Evolutionary conservation across 1,284 basidiomycete genomes (phyloP).

Genomic region (Austroboletus niveus): DNA sequence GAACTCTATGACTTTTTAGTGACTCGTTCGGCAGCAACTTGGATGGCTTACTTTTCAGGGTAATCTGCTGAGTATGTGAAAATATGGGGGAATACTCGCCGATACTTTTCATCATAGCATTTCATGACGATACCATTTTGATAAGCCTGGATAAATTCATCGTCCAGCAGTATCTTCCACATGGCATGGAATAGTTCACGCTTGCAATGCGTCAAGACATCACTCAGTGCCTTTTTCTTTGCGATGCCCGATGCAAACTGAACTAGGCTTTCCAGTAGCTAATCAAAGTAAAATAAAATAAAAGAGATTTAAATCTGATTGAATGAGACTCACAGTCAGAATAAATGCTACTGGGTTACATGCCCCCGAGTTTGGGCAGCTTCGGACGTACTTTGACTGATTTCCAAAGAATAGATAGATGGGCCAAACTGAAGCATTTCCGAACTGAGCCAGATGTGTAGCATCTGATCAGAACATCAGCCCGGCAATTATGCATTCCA

Average conservation of each 20-base stretch:
- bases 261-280: not conserved
- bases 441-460: constrained; percentile 29
- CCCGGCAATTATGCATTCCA: constrained; percentile 21
- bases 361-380: constrained; percentile 10
- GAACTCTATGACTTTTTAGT: constrained; percentile 13
- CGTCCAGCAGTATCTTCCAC: not conserved
- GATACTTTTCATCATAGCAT: constrained; percentile 28
- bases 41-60: constrained; percentile 31
- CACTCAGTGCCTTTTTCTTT: not conserved
- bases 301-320: not conserved
- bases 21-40: too few relatives aligned
- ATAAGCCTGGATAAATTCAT: not conserved
- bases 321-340: constrained; percentile 4
- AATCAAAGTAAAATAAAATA: not conserved
- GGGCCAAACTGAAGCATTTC: constrained; percentile 14
- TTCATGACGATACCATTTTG: constrained; percentile 13
- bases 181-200: not conserved
- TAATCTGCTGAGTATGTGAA: constrained; percentile 38
- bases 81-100: constrained; percentile 29
- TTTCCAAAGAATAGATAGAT: too few relatives aligned
- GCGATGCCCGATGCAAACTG: not conserved
- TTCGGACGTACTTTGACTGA: not conserved
- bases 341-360: constrained; percentile 33
- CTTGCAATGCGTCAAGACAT: not conserved
- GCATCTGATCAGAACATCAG: constrained; percentile 35